Evolutionary conservation across 1,139 yeast species (phyloP).

Genomic region (Candida dubliniensis): DNA sequence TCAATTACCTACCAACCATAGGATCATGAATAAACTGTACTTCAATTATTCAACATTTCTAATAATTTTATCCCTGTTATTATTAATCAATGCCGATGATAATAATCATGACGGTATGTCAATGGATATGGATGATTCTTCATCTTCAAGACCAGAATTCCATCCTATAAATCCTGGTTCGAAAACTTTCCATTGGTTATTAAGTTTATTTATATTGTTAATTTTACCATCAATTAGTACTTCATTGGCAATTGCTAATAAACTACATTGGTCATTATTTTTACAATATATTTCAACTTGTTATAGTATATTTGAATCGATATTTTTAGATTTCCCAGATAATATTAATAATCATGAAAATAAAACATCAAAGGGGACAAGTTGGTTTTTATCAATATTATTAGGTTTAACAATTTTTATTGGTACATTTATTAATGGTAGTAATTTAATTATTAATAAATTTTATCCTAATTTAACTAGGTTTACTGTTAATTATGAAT

Average conservation of each 20-base stretch:
- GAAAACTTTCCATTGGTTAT: constrained; percentile 65
- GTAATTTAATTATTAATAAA: constrained; percentile 43
- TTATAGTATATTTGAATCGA: constrained; percentile 55
- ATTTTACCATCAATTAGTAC: constrained; percentile 57
- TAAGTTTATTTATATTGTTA: constrained; percentile 45
- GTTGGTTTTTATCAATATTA: constrained; percentile 55
- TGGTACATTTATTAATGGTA: constrained; percentile 57
- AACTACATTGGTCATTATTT: constrained; percentile 43
- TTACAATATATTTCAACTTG: constrained; percentile 49
- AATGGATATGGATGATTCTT: constrained; percentile 35
- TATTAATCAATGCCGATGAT: constrained; percentile 6
- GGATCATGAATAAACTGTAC: no score
- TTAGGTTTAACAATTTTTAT: constrained; percentile 48
- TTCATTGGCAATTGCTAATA: constrained; percentile 54
- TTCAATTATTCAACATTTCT: no score
- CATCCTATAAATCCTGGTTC: constrained; percentile 51
- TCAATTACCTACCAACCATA: no score
- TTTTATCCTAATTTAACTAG: constrained; percentile 31
- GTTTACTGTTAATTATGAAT: constrained; percentile 18
- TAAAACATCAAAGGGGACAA: constrained; percentile 63
- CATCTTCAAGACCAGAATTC: constrained; percentile 30
- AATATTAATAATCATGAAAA: constrained; percentile 60
- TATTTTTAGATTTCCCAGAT: constrained; percentile 63
- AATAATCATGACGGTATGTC: constrained; percentile 9
- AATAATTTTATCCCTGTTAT: background rate